Percentiles rank a stretch among this genome's conserved stretches.
Evolutionary conservation across 2,329 filamentous ascomycete species (phyloP).

Genomic region (Neoarthrinium moseri): DNA sequence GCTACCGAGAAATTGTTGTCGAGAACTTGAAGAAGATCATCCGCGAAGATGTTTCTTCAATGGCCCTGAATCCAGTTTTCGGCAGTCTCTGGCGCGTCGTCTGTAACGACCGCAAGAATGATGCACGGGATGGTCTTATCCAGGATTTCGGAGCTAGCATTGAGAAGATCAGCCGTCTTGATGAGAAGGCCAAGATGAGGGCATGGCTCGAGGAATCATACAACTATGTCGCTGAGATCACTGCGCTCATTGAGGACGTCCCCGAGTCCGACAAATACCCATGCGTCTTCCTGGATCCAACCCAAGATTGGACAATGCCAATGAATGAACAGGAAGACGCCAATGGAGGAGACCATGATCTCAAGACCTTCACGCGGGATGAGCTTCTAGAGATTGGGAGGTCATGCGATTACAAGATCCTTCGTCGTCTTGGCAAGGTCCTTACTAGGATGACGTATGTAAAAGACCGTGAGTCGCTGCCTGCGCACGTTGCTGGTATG

Average conservation of each 20-base stretch:
- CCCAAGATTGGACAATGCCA: slow-evolving; percentile 32
- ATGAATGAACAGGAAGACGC: slow-evolving; percentile 10
- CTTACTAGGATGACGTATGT: slow-evolving; percentile 46
- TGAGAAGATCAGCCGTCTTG: slow-evolving; percentile 28
- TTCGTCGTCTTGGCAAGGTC: slow-evolving; percentile 44
- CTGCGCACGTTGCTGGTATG: slow-evolving; percentile 37
- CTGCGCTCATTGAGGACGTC: slow-evolving; percentile 34
- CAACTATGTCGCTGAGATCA: slow-evolving; percentile 43
- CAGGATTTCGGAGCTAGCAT: slow-evolving; percentile 39
- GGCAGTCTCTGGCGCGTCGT: slow-evolving; percentile 48
- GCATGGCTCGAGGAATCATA: slow-evolving; percentile 51
- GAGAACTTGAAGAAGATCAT: slow-evolving; percentile 42
- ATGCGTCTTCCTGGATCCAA: slow-evolving; percentile 50
- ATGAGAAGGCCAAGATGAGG: slow-evolving; percentile 39
- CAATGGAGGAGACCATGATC: slow-evolving; percentile 18
- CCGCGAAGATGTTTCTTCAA: slow-evolving; percentile 37
- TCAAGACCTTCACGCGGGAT: slow-evolving; percentile 37
- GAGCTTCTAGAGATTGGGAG: slow-evolving; percentile 51
- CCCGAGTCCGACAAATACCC: slow-evolving; percentile 39
- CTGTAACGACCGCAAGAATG: slow-evolving; percentile 43
- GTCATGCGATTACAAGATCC: slow-evolving; percentile 46
- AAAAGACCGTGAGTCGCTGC: slow-evolving; percentile 36
- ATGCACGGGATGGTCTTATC: slow-evolving; percentile 38
- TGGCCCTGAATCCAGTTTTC: slow-evolving; percentile 50
- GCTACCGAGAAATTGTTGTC: slow-evolving; percentile 37